Base-by-base conservation (phyloP, 352 stramenopile species). In the Thalassiosira hispida region DNA sequence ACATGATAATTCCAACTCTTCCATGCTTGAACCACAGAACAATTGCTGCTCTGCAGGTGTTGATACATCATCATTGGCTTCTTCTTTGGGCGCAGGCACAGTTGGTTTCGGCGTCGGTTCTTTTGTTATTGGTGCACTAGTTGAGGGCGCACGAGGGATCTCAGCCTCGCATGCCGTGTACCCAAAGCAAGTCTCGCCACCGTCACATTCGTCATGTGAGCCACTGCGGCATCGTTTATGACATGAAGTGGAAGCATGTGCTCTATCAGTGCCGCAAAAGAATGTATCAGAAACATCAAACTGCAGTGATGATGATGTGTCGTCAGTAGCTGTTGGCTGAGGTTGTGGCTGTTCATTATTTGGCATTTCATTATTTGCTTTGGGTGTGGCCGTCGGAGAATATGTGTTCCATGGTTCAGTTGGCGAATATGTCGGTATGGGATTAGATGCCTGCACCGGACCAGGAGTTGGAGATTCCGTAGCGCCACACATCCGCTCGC, bases 1-100 rank as follows among this genome's bases (percentile, higher is more conserved):
- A 62, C 68, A 77, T 1, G 68, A 69, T 38, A 33, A 14, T 68
- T 69, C 31, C 25, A 77, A 69, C 27, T 77, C 68, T 42, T 70
- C 56, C 18, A 35, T 64, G 27, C 27, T 51, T n/a, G 63, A 60
- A 55, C 49, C 63, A 63, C 63, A 73, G 20, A 44, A 73, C 14
- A 73, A 60, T 55, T 73, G 49, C 18, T 49, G 61, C 33, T 22
- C 49, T 40, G n/a, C 7, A 18, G 8, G 31, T 16, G 33, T 18
- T 47, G 27, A 27, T 31, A 47, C 27, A 59, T 9, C 22, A 2
- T 20, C 16, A 59, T 47, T 44, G 25, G 20, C 7, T 55, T 14
- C 25, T 23, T 16, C 18, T 23, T 61, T 61, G 52, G n/a, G 52
- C 38, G 33, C n/a, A 12, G 52, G 42, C 16, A 40, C 42, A 4